phyloP scores from a whole-genome alignment of 2,329 filamentous ascomycete species.

The Sarocladiaceae sp. region DNA sequence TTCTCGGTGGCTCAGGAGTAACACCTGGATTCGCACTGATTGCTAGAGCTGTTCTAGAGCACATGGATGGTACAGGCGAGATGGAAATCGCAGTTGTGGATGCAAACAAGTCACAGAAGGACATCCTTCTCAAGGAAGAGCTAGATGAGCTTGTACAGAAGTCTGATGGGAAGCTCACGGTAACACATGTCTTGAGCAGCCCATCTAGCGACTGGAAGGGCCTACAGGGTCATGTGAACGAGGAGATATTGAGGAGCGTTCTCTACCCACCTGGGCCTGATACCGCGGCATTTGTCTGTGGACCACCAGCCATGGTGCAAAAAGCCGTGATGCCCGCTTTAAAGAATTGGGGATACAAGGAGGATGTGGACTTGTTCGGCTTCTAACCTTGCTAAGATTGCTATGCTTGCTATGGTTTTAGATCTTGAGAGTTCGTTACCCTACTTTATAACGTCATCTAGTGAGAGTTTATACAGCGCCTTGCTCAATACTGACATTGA shows the following conservation, averaged over 20 bases:
- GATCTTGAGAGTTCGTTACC: too few relatives aligned
- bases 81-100: not conserved
- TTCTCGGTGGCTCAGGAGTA: constrained; percentile 46
- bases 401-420: too few relatives aligned
- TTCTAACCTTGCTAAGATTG: not conserved
- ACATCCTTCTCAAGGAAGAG: not conserved
- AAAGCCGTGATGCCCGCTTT: not conserved
- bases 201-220: not conserved
- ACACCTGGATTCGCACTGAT: constrained; percentile 49
- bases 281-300: constrained; percentile 3
- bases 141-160: not conserved
- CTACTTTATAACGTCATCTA: too few relatives aligned
- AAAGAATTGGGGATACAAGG: not conserved
- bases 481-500: too few relatives aligned
- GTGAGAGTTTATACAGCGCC: too few relatives aligned
- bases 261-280: not conserved
- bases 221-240: not conserved
- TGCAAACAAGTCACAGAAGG: constrained; percentile 2
- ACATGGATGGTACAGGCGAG: not conserved
- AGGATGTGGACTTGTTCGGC: not conserved
- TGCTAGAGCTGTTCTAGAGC: constrained; percentile 16
- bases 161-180: not conserved
- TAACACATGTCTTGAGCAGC: not conserved
- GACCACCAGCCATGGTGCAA: constrained; percentile 4
- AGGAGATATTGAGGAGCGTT: not conserved